These are phyloP conservation scores for Xylaria sp. DNA, from an alignment of 2,329 filamentous ascomycete genomes.

Conservation along the genomic window DNA sequence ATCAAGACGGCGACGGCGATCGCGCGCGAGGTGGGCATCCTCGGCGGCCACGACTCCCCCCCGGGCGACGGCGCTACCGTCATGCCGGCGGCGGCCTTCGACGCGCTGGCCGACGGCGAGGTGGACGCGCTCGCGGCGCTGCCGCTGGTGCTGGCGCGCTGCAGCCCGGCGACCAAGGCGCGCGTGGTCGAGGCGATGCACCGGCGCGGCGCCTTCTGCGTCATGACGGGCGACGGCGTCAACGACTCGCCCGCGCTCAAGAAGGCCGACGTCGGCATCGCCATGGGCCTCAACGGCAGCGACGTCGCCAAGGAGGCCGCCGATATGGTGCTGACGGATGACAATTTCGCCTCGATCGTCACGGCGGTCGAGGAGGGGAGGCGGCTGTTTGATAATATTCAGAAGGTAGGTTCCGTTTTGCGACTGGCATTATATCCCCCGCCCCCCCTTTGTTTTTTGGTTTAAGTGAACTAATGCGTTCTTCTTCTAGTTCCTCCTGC, in stretches of 20 bases:
- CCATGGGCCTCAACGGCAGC: constrained; percentile 71
- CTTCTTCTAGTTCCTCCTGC: constrained; percentile 58
- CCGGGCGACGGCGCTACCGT: constrained; percentile 48
- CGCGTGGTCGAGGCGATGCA: constrained; percentile 76
- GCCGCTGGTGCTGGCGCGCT: constrained; percentile 70
- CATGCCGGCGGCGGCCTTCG: constrained; percentile 67
- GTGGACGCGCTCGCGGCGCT: constrained; percentile 64
- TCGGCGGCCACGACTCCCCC: constrained; percentile 43
- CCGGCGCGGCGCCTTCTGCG: constrained; percentile 67
- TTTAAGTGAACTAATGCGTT: too few species aligned
- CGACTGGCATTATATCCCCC: too few species aligned
- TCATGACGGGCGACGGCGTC: constrained; percentile 76
- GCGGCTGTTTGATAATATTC: constrained; percentile 72
- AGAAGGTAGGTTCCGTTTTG: too few species aligned
- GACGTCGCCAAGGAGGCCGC: constrained; percentile 80
- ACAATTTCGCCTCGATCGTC: constrained; percentile 83
- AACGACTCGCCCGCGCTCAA: constrained; percentile 76
- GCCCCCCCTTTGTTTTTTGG: too few species aligned
- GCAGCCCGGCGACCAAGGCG: constrained; percentile 72
- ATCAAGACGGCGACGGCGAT: constrained; percentile 69
- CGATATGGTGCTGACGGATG: constrained; percentile 85
- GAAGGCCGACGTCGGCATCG: constrained; percentile 74
- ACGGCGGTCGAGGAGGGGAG: constrained; percentile 73
- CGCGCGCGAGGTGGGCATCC: constrained; percentile 66
- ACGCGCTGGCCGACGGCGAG: constrained; percentile 61